Conservation (phyloP, 345 rosid species). For the Populus simonii region DNA sequence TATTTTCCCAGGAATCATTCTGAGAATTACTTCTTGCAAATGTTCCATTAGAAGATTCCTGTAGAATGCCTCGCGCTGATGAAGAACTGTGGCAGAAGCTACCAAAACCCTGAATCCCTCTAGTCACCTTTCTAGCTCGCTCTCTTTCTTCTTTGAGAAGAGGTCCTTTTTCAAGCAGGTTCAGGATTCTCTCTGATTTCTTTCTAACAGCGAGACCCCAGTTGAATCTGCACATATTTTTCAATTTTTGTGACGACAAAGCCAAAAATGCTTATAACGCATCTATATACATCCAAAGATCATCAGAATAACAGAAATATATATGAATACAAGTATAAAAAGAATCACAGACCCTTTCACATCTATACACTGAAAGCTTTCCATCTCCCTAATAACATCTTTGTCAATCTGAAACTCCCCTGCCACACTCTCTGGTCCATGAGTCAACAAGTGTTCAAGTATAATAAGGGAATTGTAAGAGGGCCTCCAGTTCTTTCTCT, state of each 20-base stretch:
- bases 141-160: slow-evolving; percentile 72
- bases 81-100: slow-evolving; percentile 53
- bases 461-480: slow-evolving; percentile 70
- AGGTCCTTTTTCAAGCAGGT: slow-evolving; percentile 61
- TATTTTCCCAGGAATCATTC: slow-evolving; percentile 41
- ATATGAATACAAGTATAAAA: background rate
- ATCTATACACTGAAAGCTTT: slow-evolving; percentile 52
- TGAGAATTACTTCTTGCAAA: slow-evolving; percentile 56
- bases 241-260: no score
- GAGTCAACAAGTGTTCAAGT: slow-evolving; percentile 80
- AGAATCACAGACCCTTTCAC: background rate
- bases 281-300: background rate
- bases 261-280: background rate
- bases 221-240: slow-evolving; percentile 54
- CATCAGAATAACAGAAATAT: background rate
- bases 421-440: slow-evolving; percentile 87
- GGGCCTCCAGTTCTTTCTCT: slow-evolving; percentile 72
- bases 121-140: slow-evolving; percentile 69
- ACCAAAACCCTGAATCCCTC: slow-evolving; percentile 88
- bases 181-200: slow-evolving; percentile 65
- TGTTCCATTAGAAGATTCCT: slow-evolving; percentile 29
- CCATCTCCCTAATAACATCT: slow-evolving; percentile 49
- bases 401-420: slow-evolving; percentile 67
- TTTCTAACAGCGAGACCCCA: slow-evolving; percentile 84
- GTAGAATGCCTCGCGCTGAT: slow-evolving; percentile 33